These are phyloP conservation scores for Ilyonectria destructans DNA, from an alignment of 2,329 filamentous ascomycete species.

Conservation along the genomic window DNA sequence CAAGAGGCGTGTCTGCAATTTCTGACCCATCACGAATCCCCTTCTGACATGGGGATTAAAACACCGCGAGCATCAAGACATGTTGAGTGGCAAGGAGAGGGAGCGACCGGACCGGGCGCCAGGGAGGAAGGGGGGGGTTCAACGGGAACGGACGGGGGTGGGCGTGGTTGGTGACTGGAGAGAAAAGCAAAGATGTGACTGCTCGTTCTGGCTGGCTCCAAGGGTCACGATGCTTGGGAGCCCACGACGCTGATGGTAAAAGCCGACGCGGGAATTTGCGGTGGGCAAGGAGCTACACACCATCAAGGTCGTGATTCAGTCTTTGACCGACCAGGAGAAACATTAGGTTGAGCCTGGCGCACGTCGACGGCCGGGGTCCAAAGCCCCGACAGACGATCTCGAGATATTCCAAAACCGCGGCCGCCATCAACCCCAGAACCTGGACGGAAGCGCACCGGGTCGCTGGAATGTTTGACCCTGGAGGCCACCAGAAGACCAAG, in stretches of 20 bases:
- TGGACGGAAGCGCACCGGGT: conserved; percentile 40
- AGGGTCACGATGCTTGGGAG: conserved; percentile 37
- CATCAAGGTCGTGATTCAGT: neutral
- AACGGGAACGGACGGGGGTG: conserved; percentile 8
- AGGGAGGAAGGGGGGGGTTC: conserved; percentile 1
- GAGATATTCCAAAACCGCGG: conserved; percentile 33
- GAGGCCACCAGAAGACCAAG: conserved; percentile 5
- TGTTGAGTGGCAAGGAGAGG: conserved; percentile 34
- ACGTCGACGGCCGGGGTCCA: conserved; percentile 34
- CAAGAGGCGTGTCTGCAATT: neutral
- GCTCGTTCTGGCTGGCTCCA: conserved; percentile 36
- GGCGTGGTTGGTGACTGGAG: conserved; percentile 28
- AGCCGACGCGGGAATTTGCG: conserved; percentile 31
- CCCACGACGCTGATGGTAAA: conserved; percentile 32
- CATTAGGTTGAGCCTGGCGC: conserved; percentile 19
- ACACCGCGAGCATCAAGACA: conserved; percentile 25
- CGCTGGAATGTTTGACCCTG: conserved; percentile 45
- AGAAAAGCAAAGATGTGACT: conserved; percentile 48
- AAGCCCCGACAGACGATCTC: conserved; percentile 26
- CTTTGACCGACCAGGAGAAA: neutral
- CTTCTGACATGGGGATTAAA: conserved; percentile 28
- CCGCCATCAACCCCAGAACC: conserved; percentile 41
- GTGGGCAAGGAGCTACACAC: conserved; percentile 1
- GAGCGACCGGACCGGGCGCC: conserved; percentile 28
- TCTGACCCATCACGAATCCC: conserved; percentile 17